Evolutionary conservation across 768 basidiomycete species (phyloP), one percentile per base, ranked within the genome.

Genomic region (Lentinula boryana): DNA sequence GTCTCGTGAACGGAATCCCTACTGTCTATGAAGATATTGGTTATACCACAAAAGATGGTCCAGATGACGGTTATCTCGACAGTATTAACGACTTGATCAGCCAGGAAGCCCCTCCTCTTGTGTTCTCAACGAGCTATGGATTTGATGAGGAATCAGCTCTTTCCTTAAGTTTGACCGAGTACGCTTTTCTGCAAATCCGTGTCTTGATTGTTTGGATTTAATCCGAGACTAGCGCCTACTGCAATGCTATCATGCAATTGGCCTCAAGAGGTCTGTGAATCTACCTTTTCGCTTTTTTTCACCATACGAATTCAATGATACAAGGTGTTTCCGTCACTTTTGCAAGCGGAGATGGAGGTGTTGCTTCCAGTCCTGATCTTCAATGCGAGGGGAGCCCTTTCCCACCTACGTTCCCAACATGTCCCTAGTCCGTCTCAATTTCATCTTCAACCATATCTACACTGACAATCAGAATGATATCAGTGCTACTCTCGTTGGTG

Each of bases 351-450:
- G 78, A 83, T 38, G 68, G 62, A 38, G 66, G 68, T 56, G 66
- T 69, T 0, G 82, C 55, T 54, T 77, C 79, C 7, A 10, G 82
- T n/a, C 60, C 76, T 31, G 80, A 79, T 69, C 66, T 72, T 23
- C 76, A 77, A n/a, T 80, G 83, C 27, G 79, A 84, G 33, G 60
- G 62, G 1, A 80, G 81, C n/a, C 80, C 43, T 27, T 56, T 55
- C 43, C 52, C 60, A 54, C 57, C 57, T 23, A 58, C 72, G 68
- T 83, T 84, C 69, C 81, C 81, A 2, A 73, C 82, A 0, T 83
- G 73, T 50, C 74, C 73, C 61, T 73, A 62, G 73, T 74, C 40
- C 65, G 73, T 67, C 31, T 7, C 32, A 41, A 35, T 60, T 21
- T 12, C 10, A 21, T 31, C 9, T 23, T 8, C 15, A 46, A 31